Base-by-base conservation (phyloP, 441 rosid genomes). In the Flueggea neowawraea region DNA sequence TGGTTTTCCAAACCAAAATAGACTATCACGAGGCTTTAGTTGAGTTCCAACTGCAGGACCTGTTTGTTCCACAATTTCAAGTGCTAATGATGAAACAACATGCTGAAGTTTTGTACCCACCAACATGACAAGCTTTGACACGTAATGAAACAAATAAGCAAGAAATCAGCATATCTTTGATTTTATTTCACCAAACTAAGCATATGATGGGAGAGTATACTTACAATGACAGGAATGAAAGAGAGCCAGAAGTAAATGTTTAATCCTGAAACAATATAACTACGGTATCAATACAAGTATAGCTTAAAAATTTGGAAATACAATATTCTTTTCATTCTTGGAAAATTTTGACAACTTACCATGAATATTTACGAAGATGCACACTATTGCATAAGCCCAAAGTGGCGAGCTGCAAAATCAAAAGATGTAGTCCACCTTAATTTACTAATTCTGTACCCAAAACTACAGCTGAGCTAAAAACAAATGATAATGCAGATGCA, bases 1-100 rank as follows among this genome's bases (percentile, higher is more conserved):
- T 39, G 97, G 98, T 78, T 91, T 94, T 63, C 97, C 78, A 61
- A 94, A 94, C 99, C 99, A 94, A 71, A 94, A 94, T 15, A 94
- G 79, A 63, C 79, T 95, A 70, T 94, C 96, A 0, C 96, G 84
- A 4, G 99, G 99, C 75, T 87, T 91, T 28, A 94, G 86, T 81
- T 89, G 99, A 52, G 75, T 82, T 28, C 87, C 91, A 39, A 39
- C 72, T 16, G 88, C 54, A 13, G 87, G 88, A 60, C 88, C 94
- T 10, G 87, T 73, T 64, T 87, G 96, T 69, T 86, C 88, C 69
- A 69, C 70, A 49, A 94, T 85, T 74, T 86, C 99, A 15, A 94
- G 96, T 6, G 99, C 99, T 60, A 91, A 79, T 9, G 80, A 79
- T 31, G 96, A 94, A 54, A 94, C 96, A 54, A 94, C 94, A 67